Percentiles rank a stretch among this genome's conserved stretches.
phyloP scores from a whole-genome alignment of 805 yeast species.

The Ogataea siamensis region DNA sequence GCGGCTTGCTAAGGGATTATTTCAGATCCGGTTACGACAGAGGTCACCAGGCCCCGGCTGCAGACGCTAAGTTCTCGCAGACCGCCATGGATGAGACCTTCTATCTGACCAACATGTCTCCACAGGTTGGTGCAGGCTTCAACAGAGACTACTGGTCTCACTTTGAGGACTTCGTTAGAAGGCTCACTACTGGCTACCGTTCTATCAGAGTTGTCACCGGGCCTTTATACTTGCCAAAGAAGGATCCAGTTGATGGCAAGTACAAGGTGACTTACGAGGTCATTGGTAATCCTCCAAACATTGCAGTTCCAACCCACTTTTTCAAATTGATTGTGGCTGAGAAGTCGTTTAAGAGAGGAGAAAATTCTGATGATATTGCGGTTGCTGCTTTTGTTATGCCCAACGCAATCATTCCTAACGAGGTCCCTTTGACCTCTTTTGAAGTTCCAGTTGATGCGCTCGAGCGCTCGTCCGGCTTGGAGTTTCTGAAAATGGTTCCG shows the following conservation, averaged over 20 bases:
- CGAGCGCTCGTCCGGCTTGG: slow-evolving; percentile 84
- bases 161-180: slow-evolving; percentile 83
- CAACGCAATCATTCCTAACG: slow-evolving; percentile 73
- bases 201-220: slow-evolving; percentile 90
- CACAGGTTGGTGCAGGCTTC: slow-evolving; percentile 97
- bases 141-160: slow-evolving; percentile 98
- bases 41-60: slow-evolving; percentile 98
- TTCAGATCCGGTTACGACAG: slow-evolving; percentile 95
- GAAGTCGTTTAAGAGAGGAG: slow-evolving; percentile 38
- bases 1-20: slow-evolving; percentile 78
- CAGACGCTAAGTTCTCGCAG: slow-evolving; percentile 90
- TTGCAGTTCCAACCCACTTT: slow-evolving; percentile 98
- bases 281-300: slow-evolving; percentile 92
- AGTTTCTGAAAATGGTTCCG: slow-evolving; percentile 70
- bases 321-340: slow-evolving; percentile 91
- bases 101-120: slow-evolving; percentile 84
- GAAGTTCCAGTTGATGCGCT: slow-evolving; percentile 88
- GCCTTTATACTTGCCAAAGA: slow-evolving; percentile 83
- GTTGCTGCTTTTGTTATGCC: slow-evolving; percentile 95
- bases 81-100: slow-evolving; percentile 95
- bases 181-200: slow-evolving; percentile 67
- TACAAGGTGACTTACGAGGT: slow-evolving; percentile 84
- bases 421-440: slow-evolving; percentile 66
- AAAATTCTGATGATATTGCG: slow-evolving; percentile 47
- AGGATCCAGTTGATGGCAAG: slow-evolving; percentile 73